Conservation (phyloP, 305 asterid species). For the Ajuga reptans region DNA sequence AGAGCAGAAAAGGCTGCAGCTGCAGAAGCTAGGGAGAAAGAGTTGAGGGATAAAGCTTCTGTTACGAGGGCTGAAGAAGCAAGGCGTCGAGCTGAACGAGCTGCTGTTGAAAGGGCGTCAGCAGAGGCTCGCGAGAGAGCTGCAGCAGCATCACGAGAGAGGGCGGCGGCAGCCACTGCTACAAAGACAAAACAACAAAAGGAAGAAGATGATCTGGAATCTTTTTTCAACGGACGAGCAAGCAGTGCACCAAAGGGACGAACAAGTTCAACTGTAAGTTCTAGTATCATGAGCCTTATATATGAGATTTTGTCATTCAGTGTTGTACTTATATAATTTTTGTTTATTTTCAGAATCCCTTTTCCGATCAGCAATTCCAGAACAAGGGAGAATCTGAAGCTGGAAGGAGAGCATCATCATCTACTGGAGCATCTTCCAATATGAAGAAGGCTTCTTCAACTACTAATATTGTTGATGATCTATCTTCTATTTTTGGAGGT, state of each 20-base stretch:
- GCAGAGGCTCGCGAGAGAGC: conserved; percentile 93
- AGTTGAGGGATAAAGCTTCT: conserved; percentile 46
- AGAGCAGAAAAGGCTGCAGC: conserved; percentile 84
- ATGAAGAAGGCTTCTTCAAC: conserved; percentile 71
- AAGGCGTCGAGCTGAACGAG: conserved; percentile 72
- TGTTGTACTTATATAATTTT: neutral
- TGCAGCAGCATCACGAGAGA: conserved; percentile 65
- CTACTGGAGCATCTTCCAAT: conserved; percentile 59
- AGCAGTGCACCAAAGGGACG: conserved; percentile 87
- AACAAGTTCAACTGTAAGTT: conserved; percentile 63
- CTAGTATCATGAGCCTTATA: neutral
- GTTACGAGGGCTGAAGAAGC: conserved; percentile 60
- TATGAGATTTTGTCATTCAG: neutral
- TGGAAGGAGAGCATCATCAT: conserved; percentile 50
- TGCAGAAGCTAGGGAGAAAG: conserved; percentile 60
- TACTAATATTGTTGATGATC: conserved; percentile 79
- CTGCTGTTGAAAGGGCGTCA: conserved; percentile 84
- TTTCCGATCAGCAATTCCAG: conserved; percentile 57
- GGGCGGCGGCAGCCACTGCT: conserved; percentile 49
- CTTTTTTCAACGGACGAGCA: conserved; percentile 76
- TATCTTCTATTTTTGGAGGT: conserved; percentile 91
- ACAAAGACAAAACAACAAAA: conserved; percentile 68
- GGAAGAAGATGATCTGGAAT: conserved; percentile 75
- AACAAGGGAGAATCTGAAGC: conserved; percentile 58
- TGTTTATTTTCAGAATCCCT: conserved; percentile 48